phyloP scores from a whole-genome alignment of 768 basidiomycete genomes.

The Lepiota subincarnata region DNA sequence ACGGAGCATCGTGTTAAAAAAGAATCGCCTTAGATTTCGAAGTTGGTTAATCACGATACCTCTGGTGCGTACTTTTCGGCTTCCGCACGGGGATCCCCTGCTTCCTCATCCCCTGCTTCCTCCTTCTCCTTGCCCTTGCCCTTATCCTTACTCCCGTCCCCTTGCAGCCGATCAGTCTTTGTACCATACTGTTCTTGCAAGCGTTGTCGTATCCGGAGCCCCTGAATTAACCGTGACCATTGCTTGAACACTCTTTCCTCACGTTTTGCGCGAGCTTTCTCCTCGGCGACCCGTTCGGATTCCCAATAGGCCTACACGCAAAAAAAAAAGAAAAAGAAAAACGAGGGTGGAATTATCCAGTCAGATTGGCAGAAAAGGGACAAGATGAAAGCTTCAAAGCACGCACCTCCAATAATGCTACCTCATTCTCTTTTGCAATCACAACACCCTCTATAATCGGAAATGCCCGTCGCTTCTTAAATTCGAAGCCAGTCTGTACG shows the following conservation, averaged over 20 bases:
- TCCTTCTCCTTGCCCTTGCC: constrained; percentile 14
- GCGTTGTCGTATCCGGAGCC: constrained; percentile 80
- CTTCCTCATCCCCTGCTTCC: constrained; percentile 11
- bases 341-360: constrained; percentile 1
- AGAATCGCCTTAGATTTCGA: not conserved
- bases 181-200: constrained; percentile 75
- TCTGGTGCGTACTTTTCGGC: not conserved
- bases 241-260: constrained; percentile 80
- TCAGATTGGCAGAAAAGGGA: constrained; percentile 4
- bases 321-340: constrained; percentile 10
- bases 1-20: not conserved
- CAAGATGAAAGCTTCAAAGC: constrained; percentile 1
- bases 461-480: constrained; percentile 85
- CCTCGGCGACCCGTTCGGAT: constrained; percentile 70
- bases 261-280: constrained; percentile 70
- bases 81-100: constrained; percentile 7
- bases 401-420: constrained; percentile 67
- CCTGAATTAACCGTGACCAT: constrained; percentile 86
- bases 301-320: constrained; percentile 77
- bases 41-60: not conserved
- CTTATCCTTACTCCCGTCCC: not conserved
- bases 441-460: constrained; percentile 87
- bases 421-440: constrained; percentile 76
- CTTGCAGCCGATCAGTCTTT: not conserved
- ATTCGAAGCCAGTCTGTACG: constrained; percentile 88